A percentile compares a stretch with the other conserved stretches of the same genome.
phyloP scores from a whole-genome alignment of 164 flowering plant genomes.

The Stephania yunnanensis region DNA sequence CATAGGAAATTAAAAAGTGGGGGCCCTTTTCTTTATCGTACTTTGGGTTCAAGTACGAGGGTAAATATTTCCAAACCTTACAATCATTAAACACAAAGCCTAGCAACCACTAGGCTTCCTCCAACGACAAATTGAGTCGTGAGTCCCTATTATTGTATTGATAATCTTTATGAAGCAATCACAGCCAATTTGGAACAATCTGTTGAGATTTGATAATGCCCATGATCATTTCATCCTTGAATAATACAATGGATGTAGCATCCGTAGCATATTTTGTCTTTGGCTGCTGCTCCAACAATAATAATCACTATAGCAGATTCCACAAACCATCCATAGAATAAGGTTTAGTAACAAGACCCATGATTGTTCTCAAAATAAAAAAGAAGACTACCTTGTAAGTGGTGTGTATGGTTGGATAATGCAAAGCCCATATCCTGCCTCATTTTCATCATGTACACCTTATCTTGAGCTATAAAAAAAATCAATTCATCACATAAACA shows the following conservation, averaged over 20 bases:
- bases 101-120: too few relatives aligned
- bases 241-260: not conserved
- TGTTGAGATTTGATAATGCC: not conserved
- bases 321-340: not conserved
- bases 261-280: not conserved
- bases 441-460: not conserved
- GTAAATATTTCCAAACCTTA: too few relatives aligned
- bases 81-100: too few relatives aligned
- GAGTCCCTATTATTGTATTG: too few relatives aligned
- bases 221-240: not conserved
- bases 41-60: too few relatives aligned
- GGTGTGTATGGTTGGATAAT: too few relatives aligned
- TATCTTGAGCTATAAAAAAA: not conserved
- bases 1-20: too few relatives aligned
- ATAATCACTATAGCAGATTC: not conserved
- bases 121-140: too few relatives aligned
- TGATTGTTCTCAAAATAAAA: not conserved
- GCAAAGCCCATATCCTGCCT: not conserved
- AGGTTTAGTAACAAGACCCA: not conserved
- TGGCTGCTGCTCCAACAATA: not conserved
- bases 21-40: too few relatives aligned
- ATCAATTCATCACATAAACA: too few relatives aligned
- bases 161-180: too few relatives aligned
- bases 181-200: too few relatives aligned
- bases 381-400: not conserved